Percentiles rank a stretch among this genome's conserved stretches.
phyloP scores from a whole-genome alignment of 208 protist species.

The Leishmania turanica region DNA sequence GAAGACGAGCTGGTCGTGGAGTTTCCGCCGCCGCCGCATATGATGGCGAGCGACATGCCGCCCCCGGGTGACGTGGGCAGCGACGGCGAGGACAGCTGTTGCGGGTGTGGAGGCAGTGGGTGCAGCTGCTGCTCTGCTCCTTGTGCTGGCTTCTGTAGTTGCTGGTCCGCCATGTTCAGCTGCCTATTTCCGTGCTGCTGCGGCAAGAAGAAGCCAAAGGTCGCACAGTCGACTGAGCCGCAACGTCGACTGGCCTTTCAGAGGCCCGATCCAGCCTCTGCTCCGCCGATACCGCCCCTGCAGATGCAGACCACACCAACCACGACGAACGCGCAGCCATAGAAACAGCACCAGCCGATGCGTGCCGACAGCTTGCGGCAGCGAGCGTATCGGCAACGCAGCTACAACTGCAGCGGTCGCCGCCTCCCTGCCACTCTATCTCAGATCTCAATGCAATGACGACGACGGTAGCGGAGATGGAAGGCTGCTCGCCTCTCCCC shows the following conservation, averaged over 20 bases:
- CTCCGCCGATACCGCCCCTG: neutral
- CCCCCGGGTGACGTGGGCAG: slow-evolving; percentile 30
- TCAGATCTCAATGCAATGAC: neutral
- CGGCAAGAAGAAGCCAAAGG: slow-evolving; percentile 11
- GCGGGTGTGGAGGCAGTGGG: slow-evolving; percentile 21
- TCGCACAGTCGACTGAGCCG: neutral
- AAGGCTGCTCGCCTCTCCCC: neutral
- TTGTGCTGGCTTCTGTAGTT: slow-evolving; percentile 7
- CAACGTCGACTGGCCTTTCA: slow-evolving; percentile 19
- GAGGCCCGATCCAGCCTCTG: neutral
- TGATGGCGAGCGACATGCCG: slow-evolving; percentile 57
- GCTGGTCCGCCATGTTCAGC: slow-evolving; percentile 28
- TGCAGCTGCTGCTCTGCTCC: slow-evolving; percentile 1
- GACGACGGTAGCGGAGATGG: neutral
- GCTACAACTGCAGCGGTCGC: neutral
- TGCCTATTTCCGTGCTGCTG: slow-evolving; percentile 51
- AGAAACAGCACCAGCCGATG: neutral
- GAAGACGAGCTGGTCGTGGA: slow-evolving; percentile 46
- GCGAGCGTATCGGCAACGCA: neutral
- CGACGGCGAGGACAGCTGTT: slow-evolving; percentile 31
- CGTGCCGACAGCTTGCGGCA: neutral
- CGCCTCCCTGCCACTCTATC: neutral
- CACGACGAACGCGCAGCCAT: neutral
- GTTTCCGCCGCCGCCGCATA: slow-evolving; percentile 64
- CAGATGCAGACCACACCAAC: neutral